A percentile compares a stretch with the other conserved stretches of the same genome.
Conservation (phyloP, 108 stramenopile species). For the Nannochloropsis gaditana region DNA sequence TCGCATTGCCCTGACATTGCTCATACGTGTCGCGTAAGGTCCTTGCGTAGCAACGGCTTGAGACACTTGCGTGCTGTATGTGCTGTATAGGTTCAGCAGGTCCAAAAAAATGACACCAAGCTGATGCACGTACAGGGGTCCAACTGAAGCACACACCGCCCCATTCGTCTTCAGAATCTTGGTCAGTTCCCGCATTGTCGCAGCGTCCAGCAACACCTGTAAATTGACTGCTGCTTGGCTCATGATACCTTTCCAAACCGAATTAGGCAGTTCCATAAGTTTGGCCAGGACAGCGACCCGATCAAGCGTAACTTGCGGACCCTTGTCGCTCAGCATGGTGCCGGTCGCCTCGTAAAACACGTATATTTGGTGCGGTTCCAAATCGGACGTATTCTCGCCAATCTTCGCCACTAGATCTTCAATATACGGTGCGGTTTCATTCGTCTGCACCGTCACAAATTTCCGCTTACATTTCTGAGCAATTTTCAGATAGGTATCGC, state of each 20-base stretch:
- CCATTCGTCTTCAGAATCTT: slow-evolving; percentile 93
- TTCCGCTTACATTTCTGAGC: slow-evolving; percentile 96
- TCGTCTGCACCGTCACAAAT: slow-evolving; percentile 40
- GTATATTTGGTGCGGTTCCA: slow-evolving; percentile 97
- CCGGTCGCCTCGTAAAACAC: slow-evolving; percentile 98
- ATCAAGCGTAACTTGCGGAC: slow-evolving; percentile 71
- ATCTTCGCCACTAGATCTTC: slow-evolving; percentile 49
- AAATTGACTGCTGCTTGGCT: not conserved
- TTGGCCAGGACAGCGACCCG: slow-evolving; percentile 66
- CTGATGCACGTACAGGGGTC: slow-evolving; percentile 85
- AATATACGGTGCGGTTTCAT: slow-evolving; percentile 1
- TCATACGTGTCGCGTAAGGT: slow-evolving; percentile 43
- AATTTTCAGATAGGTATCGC: slow-evolving; percentile 98
- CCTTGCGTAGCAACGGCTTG: slow-evolving; percentile 25
- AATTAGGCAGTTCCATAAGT: slow-evolving; percentile 88
- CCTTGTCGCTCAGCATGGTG: slow-evolving; percentile 83
- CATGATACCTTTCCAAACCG: slow-evolving; percentile 25
- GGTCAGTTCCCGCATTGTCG: slow-evolving; percentile 72
- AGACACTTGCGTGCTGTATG: slow-evolving; percentile 88
- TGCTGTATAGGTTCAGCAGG: slow-evolving; percentile 94
- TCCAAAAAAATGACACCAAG: slow-evolving; percentile 87
- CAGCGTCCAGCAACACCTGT: not conserved
- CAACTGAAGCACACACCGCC: slow-evolving; percentile 76
- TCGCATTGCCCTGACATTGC: slow-evolving; percentile 81
- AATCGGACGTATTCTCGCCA: slow-evolving; percentile 79